These are phyloP conservation scores for Ophiostoma quercus DNA, from an alignment of 2,329 filamentous ascomycete genomes.

Conservation along the genomic window DNA sequence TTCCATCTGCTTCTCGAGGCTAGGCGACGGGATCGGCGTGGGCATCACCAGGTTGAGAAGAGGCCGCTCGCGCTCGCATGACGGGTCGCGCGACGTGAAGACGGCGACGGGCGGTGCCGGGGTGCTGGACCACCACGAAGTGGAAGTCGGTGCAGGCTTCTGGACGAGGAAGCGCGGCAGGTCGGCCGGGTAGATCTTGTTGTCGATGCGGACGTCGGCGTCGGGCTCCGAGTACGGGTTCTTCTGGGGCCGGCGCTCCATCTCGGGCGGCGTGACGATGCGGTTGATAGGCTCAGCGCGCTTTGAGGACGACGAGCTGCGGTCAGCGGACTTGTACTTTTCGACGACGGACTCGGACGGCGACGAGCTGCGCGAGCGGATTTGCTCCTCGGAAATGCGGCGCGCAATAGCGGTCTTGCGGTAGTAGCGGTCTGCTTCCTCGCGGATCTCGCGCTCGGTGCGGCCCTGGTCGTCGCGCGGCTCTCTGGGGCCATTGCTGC, in stretches of 20 bases:
- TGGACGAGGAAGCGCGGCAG: slow-evolving; percentile 31
- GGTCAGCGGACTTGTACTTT: slow-evolving; percentile 43
- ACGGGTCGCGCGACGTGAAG: slow-evolving; percentile 48
- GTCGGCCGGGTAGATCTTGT: slow-evolving; percentile 14
- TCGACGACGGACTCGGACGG: slow-evolving; percentile 51
- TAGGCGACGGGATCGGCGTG: slow-evolving; percentile 52
- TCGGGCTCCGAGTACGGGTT: slow-evolving; percentile 54
- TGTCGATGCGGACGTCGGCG: slow-evolving; percentile 58
- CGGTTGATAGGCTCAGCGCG: slow-evolving; percentile 35
- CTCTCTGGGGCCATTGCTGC: slow-evolving; percentile 20
- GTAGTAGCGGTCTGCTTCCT: slow-evolving; percentile 54
- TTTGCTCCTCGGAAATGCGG: slow-evolving; percentile 50
- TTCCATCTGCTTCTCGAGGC: slow-evolving; percentile 39
- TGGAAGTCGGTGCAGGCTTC: not conserved
- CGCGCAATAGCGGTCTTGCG: slow-evolving; percentile 51
- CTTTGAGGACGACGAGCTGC: not conserved
- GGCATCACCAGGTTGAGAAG: slow-evolving; percentile 57
- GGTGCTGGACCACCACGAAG: not conserved
- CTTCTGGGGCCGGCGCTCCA: slow-evolving; percentile 42
- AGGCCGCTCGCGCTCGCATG: slow-evolving; percentile 52
- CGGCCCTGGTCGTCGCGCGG: slow-evolving; percentile 25
- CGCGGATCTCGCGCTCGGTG: slow-evolving; percentile 37
- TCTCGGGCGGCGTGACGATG: slow-evolving; percentile 53
- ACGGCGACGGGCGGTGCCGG: slow-evolving; percentile 31
- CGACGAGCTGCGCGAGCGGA: slow-evolving; percentile 48